Base-by-base conservation (phyloP, 345 rosid species). In the Viola odorata region DNA sequence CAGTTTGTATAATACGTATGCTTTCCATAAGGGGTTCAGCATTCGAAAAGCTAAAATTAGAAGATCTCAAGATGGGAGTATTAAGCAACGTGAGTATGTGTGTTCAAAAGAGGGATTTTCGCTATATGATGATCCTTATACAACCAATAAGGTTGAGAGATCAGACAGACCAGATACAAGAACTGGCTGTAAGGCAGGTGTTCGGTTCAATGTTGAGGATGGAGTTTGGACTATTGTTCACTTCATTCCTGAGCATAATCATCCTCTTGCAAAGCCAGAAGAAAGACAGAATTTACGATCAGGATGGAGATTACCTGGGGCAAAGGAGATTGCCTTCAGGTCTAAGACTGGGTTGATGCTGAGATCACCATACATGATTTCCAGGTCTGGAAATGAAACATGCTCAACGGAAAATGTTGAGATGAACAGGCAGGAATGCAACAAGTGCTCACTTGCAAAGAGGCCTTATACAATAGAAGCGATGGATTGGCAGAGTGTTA, bases 41-140 rank as follows among this genome's bases (percentile, higher is more conserved):
- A 53, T 71, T 41, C 62, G 70, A 17, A 61, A 66, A 51, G 75
- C 65, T 7, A 67, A 66, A 45, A 6, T 55, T 16, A 42, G 50
- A 37, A 32, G 53, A 41, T 15, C 44, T 37, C n/a, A 44, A 9
- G 50, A 54, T 0, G 53, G 45, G 3, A 52, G 9, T 44, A 65
- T 65, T 14, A 52, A 58, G 23, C 67, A 71, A 13, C 48, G 61
- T 15, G 59, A 61, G 8, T 65, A 32, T 55, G 36, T 60, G 36
- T 71, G 70, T 53, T 65, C 61, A 9, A 65, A 71, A 44, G 66
- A 71, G 42, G 70, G 75, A 10, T 60, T 55, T 41, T 44, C 55
- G 3, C 37, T 16, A 12, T 49, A 54, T 38, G 53, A 57, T 45
- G 45, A 45, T 40, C 48, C 44, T 0, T 40, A 13, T 32, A 53